Evolutionary conservation across 2,329 filamentous ascomycete species (phyloP), one percentile per base, ranked within the genome.

Genomic region (Alternaria sp.): DNA sequence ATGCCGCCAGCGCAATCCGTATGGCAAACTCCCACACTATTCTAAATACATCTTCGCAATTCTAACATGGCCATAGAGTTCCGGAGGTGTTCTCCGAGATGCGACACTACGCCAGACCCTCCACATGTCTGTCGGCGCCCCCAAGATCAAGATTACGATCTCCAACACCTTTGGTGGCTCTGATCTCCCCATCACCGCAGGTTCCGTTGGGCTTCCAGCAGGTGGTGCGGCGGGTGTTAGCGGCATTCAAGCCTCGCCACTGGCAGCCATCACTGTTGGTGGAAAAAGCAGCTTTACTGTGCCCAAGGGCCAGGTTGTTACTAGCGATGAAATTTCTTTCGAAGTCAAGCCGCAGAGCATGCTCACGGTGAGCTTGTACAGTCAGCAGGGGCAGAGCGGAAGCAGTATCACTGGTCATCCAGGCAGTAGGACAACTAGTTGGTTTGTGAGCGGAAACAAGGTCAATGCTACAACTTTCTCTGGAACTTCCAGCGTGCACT

Each of bases 71-170:
- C 43, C 1, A 1, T 63, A 87, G 85, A 87, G 87, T 72, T 82
- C 81, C 1, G 79, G 80, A 5, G 72, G 81, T n/a, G 83, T 87
- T 1, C 89, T 90, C 70, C 77, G 79, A 41, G 85, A 90, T 68
- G 84, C 87, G 1, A 90, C 89, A 0, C 83, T 91, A 62, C 87
- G 89, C 4, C 89, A 91, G 74, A 91, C 89, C 0, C 73, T 90
- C 11, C 85, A 88, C 64, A 80, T 89, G 65, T 86, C 87, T 5
- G 81, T 89, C 4, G 83, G 82, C 1, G 83, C 85, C 3, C 79
- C 83, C 2, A 82, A 85, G n/a, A 83, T 91, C 64, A 86, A 89
- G 14, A 77, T 91, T 41, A 85, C 86, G 38, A 81, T 91, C 38
- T 89, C 87, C 43, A 91, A 92, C 70, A 85, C 84, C 0, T 91